phyloP scores from a whole-genome alignment of 225 moss, liverwort and hornwort species.

The Pleurozium schreberi region DNA sequence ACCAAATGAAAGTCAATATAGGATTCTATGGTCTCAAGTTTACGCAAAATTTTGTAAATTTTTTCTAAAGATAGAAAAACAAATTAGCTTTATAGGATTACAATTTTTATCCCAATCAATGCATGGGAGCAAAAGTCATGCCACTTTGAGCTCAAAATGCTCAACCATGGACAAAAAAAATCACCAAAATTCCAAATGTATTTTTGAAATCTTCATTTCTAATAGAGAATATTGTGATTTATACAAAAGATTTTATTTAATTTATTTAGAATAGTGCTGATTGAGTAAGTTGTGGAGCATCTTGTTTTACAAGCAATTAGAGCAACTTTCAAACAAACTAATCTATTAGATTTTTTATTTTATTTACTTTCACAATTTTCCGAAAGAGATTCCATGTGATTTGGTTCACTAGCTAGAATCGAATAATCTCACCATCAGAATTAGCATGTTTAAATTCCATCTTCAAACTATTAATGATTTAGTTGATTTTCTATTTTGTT shows the following conservation, averaged over 20 bases:
- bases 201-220: not conserved
- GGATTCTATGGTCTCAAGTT: not conserved
- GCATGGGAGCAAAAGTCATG: not conserved
- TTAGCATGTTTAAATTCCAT: not conserved
- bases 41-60: not conserved
- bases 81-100: not conserved
- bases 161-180: not conserved
- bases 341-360: not conserved
- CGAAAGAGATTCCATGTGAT: not conserved
- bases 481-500: not conserved
- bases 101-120: not conserved
- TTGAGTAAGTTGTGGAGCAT: too few species aligned
- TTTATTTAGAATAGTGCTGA: not conserved
- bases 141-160: not conserved
- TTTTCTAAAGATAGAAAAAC: not conserved
- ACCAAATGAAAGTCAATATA: accelerated
- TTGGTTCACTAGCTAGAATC: not conserved
- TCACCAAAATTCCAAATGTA: not conserved
- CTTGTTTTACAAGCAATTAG: not conserved
- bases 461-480: too few species aligned
- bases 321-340: not conserved
- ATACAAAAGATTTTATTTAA: not conserved
- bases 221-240: too few species aligned
- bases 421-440: not conserved
- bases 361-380: not conserved